Percentiles rank a stretch among this genome's conserved stretches.
phyloP scores from a whole-genome alignment of 208 protist genomes.

The Trypanosomatidae sp. region DNA sequence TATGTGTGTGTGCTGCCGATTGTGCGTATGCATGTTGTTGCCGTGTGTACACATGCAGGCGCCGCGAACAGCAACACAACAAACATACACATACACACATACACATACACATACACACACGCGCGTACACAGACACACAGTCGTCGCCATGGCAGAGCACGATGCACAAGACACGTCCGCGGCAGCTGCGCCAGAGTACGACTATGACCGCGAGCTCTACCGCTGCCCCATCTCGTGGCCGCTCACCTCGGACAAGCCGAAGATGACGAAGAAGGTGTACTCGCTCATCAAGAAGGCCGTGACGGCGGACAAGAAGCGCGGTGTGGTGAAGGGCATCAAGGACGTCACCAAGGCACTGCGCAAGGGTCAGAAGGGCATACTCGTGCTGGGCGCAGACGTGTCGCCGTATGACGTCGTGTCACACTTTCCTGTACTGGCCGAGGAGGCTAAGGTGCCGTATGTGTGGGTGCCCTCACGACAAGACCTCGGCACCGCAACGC shows the following conservation, averaged over 20 bases:
- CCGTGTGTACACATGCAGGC: too few species aligned
- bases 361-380: conserved; percentile 86
- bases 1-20: too few species aligned
- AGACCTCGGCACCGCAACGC: conserved; percentile 85
- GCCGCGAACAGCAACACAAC: too few species aligned
- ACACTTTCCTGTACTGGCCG: conserved; percentile 86
- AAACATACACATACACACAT: too few species aligned
- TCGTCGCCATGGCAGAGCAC: too few species aligned
- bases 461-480: conserved; percentile 89
- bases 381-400: conserved; percentile 85
- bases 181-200: conserved; percentile 58
- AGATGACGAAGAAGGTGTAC: conserved; percentile 94
- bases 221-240: conserved; percentile 87
- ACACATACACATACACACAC: too few species aligned
- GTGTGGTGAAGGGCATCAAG: conserved; percentile 89
- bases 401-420: conserved; percentile 91
- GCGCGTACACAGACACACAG: too few species aligned
- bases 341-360: conserved; percentile 89
- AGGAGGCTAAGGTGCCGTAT: conserved; percentile 89
- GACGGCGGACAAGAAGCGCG: conserved; percentile 83
- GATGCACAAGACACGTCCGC: too few species aligned
- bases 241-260: conserved; percentile 81
- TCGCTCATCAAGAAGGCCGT: conserved; percentile 88
- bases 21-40: too few species aligned
- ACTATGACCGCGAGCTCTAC: conserved; percentile 89